These are phyloP conservation scores for Ganoderma multipileum DNA, from an alignment of 1,284 basidiomycete species.

Conservation along the genomic window DNA sequence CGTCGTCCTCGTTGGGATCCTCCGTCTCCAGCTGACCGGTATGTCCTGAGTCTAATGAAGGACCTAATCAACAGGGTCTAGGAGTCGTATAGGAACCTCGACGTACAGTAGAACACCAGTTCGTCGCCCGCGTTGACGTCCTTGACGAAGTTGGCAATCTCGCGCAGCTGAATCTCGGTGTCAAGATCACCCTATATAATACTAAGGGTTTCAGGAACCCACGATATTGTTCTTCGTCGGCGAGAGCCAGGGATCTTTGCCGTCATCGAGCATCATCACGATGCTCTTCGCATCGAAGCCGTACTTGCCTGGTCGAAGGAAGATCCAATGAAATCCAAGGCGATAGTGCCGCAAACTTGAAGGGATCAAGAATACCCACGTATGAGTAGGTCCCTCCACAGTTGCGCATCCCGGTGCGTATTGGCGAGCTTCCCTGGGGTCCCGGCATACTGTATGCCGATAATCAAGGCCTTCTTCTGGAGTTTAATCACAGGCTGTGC, in stretches of 20 bases:
- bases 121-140: not conserved
- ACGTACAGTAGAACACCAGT: not conserved
- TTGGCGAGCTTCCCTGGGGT: not conserved
- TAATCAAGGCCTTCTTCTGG: slow-evolving; percentile 1
- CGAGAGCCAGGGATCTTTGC: not conserved
- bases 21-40: slow-evolving; percentile 21
- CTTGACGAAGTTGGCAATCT: not conserved
- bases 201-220: not conserved
- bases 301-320: slow-evolving; percentile 3
- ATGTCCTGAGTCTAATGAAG: slow-evolving; percentile 24
- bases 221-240: not conserved
- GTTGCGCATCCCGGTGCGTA: not conserved
- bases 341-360: not conserved
- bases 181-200: not conserved
- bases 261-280: slow-evolving; percentile 7
- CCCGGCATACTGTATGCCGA: not conserved
- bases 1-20: slow-evolving; percentile 27
- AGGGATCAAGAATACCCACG: not conserved
- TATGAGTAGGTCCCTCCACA: not conserved
- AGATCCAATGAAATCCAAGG: not conserved
- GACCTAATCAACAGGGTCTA: not conserved
- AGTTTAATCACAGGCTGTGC: not conserved
- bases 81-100: not conserved
- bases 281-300: not conserved
- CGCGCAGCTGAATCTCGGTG: not conserved